phyloP scores from a whole-genome alignment of 352 stramenopile genomes.

The Pythium angustatum region DNA sequence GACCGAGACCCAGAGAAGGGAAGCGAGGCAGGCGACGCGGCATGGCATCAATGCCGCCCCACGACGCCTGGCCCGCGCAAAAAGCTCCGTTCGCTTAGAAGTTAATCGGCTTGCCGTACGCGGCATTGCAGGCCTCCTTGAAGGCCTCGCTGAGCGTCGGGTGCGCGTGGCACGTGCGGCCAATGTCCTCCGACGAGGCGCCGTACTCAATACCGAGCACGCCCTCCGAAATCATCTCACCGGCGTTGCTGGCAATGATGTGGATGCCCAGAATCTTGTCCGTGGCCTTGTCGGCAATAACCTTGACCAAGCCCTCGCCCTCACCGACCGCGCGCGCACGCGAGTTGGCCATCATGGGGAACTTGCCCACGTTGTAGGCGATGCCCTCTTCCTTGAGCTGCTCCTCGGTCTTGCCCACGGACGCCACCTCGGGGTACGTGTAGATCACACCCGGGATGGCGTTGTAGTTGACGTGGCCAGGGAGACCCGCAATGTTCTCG shows the following conservation, averaged over 20 bases:
- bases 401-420: conserved; percentile 97
- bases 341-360: conserved; percentile 98
- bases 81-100: conserved; percentile 85
- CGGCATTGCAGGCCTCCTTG: conserved; percentile 98
- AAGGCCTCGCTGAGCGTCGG: conserved; percentile 98
- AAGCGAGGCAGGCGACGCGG: too few relatives aligned
- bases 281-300: conserved; percentile 97
- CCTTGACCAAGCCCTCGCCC: conserved; percentile 97
- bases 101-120: conserved; percentile 99
- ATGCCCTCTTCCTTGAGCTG: conserved; percentile 95
- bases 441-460: conserved; percentile 99
- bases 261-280: conserved; percentile 98
- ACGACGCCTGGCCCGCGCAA: neutral
- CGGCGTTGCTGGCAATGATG: conserved; percentile 99
- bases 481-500: conserved; percentile 96
- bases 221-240: conserved; percentile 99
- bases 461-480: conserved; percentile 99
- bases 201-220: conserved; percentile 99
- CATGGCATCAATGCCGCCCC: too few relatives aligned
- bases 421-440: conserved; percentile 96
- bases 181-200: conserved; percentile 97
- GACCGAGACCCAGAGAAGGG: neutral
- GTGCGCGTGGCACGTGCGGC: conserved; percentile 98
- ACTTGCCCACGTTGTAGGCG: conserved; percentile 97
- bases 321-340: conserved; percentile 94